phyloP scores from a whole-genome alignment of 805 yeast species.

The Kazachstania viticola region DNA sequence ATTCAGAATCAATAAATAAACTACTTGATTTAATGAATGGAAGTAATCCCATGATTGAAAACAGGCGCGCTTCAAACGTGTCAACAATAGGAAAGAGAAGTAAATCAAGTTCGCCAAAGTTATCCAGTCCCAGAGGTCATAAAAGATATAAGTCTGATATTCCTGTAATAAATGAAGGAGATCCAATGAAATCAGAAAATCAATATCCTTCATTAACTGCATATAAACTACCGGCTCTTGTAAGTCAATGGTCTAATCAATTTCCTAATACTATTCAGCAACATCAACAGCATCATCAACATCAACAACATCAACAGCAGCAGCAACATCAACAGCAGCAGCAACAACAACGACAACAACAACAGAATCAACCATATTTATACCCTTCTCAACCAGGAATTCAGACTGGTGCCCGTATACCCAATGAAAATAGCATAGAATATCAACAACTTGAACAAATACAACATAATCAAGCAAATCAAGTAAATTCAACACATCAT shows the following conservation, averaged over 20 bases:
- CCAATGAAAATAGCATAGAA: background rate
- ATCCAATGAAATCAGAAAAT: background rate
- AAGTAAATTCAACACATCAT: conserved; percentile 1
- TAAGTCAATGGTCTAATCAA: background rate
- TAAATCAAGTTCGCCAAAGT: conserved; percentile 2
- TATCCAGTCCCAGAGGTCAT: conserved; percentile 10
- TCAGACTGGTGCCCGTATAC: background rate
- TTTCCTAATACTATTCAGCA: background rate
- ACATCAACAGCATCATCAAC: conserved; percentile 1
- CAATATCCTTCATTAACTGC: conserved; percentile 1
- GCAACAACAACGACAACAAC: no score
- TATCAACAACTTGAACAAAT: background rate
- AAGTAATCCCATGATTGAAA: no score
- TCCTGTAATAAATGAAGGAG: background rate
- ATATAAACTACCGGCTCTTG: conserved; percentile 2
- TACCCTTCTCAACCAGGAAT: background rate
- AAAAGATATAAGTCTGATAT: conserved; percentile 9
- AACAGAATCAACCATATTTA: background rate
- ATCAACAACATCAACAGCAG: background rate
- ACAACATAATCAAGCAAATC: background rate
- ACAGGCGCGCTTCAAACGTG: no score
- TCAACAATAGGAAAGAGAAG: conserved; percentile 7
- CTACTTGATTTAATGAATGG: conserved; percentile 6
- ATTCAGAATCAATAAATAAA: conserved; percentile 7
- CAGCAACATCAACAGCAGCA: conserved; percentile 2